Conservation (phyloP, 805 yeast genomes). For the Kazachstania kunashirensis region DNA sequence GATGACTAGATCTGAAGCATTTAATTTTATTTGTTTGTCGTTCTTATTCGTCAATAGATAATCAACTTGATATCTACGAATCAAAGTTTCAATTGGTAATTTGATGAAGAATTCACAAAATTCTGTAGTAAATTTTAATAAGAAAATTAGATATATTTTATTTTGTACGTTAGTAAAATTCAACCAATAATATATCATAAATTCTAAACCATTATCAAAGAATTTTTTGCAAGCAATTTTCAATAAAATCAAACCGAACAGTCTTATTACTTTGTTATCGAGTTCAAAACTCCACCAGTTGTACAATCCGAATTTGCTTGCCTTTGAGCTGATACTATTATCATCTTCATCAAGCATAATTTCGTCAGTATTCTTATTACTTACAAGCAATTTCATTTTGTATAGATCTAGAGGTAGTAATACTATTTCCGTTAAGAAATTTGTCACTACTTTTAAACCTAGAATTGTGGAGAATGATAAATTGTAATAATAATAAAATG, state of each 20-base stretch:
- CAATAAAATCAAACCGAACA: constrained; percentile 1
- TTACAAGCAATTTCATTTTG: constrained; percentile 65
- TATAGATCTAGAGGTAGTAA: constrained; percentile 77
- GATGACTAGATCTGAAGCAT: constrained; percentile 2
- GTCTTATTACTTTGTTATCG: constrained; percentile 1
- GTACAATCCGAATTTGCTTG: not conserved
- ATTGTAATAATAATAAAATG: constrained; percentile 3
- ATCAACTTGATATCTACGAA: constrained; percentile 73
- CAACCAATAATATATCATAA: constrained; percentile 6
- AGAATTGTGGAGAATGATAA: constrained; percentile 2
- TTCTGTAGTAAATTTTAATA: constrained; percentile 51
- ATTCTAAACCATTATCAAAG: constrained; percentile 8
- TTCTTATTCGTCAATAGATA: constrained; percentile 34
- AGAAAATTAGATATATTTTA: constrained; percentile 4
- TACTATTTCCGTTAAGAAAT: constrained; percentile 59
- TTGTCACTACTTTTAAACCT: constrained; percentile 56
- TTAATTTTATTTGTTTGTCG: not conserved
- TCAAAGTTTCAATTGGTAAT: constrained; percentile 79
- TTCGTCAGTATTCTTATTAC: constrained; percentile 20
- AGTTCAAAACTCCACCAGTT: constrained; percentile 3
- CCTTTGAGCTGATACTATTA: not conserved
- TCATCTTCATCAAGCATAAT: not conserved
- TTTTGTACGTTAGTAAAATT: constrained; percentile 4
- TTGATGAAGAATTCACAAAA: constrained; percentile 61
- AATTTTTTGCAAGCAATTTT: constrained; percentile 4